Base-by-base conservation (phyloP, 176 grass and related monocot species). In the Secale cereale region DNA sequence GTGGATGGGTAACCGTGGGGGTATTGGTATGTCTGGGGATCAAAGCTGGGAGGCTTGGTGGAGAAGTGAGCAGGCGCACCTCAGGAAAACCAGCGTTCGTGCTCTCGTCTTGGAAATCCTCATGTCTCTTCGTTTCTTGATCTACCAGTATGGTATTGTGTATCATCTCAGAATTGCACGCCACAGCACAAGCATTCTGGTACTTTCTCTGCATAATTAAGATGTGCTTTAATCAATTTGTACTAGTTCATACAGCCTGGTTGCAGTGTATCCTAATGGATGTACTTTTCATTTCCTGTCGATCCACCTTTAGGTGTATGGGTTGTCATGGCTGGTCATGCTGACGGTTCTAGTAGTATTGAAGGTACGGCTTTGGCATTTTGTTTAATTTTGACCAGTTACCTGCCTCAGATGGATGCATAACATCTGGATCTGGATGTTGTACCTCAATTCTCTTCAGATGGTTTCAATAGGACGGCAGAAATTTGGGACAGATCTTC, bases 31-130 rank as follows among this genome's bases (percentile, higher is more conserved):
- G 71, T 39, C 87, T 65, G 61, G 67, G 16, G 87, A 98, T 17
- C 83, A 87, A 26, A 98, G 95, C 82, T 98, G 95, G 95, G 95
- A 98, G 74, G 94, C 95, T 26, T 98, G 95, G 95, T 98, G 95
- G 95, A 48, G 81, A 45, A 73, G 82, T 80, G 95, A 98, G 83
- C 89, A 98, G 29, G 95, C 75, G 6, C 95, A 98, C 81, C 87
- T 98, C 70, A 92, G 87, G 46, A 79, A 83, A 65, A 95, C 91
- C 31, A 90, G 93, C 74, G 76, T 93, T 59, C 89, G 89, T 17
- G 91, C 91, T n/a, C 89, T 88, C 36, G 3, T 94, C 29, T 70
- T 94, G 63, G 97, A 99, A 88, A 94, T 99, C 64, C 80, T 97
- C 77, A 80, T 99, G 65, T 78, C 93, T 27, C 92, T 99, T 73